Conservation (phyloP, 495 filamentous ascomycete species). For the Aspergillus saccharolyticus region DNA sequence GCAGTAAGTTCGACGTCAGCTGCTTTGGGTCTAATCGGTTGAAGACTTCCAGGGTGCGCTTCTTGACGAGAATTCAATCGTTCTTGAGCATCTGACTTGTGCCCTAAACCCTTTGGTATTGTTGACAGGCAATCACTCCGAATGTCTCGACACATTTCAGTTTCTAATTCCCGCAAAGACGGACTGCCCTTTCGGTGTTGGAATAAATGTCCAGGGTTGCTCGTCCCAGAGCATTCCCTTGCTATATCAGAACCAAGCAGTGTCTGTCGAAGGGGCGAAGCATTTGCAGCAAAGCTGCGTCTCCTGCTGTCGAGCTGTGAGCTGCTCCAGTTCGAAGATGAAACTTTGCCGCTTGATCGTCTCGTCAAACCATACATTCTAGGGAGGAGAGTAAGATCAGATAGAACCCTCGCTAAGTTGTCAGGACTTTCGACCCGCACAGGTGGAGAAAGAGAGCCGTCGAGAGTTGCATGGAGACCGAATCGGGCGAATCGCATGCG, state of each 20-base stretch:
- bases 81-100: not conserved
- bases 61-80: not conserved
- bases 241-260: not conserved
- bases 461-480: not conserved
- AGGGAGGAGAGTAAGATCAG: not conserved
- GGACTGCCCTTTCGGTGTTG: not conserved
- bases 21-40: not conserved
- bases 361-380: not conserved
- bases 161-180: not conserved
- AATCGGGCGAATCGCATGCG: not conserved
- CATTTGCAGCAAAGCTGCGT: not conserved
- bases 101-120: not conserved
- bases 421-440: not conserved
- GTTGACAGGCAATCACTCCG: not conserved
- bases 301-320: not conserved
- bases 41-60: not conserved
- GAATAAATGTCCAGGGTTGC: not conserved
- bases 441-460: not conserved
- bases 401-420: not conserved
- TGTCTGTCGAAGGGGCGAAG: not conserved
- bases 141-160: not conserved
- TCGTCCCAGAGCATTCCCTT: not conserved
- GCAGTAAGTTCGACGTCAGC: constrained; percentile 21
- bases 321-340: not conserved
- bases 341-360: not conserved